A percentile compares a stretch with the other conserved stretches of the same genome.
Evolutionary conservation across 1,284 basidiomycete genomes (phyloP).

Genomic region (Rhodofomes roseus): DNA sequence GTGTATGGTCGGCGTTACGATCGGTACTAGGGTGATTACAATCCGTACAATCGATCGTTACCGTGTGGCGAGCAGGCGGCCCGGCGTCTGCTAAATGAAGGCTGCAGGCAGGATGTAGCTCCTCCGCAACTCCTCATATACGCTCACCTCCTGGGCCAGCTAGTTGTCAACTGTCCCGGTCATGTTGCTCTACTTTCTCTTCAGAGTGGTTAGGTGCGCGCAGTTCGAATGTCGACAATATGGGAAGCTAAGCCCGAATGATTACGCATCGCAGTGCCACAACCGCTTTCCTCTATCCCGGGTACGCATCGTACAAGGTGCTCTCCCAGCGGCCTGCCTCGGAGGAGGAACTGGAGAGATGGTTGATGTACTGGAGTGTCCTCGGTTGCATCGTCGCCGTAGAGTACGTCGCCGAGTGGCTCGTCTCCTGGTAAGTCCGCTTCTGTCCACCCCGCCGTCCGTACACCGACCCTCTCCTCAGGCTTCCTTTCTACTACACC

Average conservation of each 20-base stretch:
- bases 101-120: not conserved
- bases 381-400: constrained; percentile 72
- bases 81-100: constrained; percentile 2
- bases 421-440: constrained; percentile 66
- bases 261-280: constrained; percentile 43
- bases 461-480: constrained; percentile 24
- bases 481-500: constrained; percentile 87
- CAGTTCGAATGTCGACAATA: not conserved
- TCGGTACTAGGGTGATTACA: not conserved
- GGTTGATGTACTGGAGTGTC: constrained; percentile 91
- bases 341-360: constrained; percentile 76
- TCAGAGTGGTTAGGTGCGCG: constrained; percentile 23
- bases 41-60: constrained; percentile 3
- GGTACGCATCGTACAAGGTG: constrained; percentile 84
- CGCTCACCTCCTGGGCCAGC: not conserved
- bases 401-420: constrained; percentile 80
- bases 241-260: constrained; percentile 3
- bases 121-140: not conserved
- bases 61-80: not conserved
- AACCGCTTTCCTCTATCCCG: constrained; percentile 75
- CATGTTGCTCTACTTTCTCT: constrained; percentile 29
- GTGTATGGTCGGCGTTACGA: not conserved
- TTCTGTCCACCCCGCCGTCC: constrained; percentile 3
- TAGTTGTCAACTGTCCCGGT: not conserved
- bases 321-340: constrained; percentile 76